A percentile compares a stretch with the other conserved stretches of the same genome.
These are phyloP conservation scores for Ceratocystis harringtonii DNA, from an alignment of 2,329 filamentous ascomycete species.

Conservation along the genomic window DNA sequence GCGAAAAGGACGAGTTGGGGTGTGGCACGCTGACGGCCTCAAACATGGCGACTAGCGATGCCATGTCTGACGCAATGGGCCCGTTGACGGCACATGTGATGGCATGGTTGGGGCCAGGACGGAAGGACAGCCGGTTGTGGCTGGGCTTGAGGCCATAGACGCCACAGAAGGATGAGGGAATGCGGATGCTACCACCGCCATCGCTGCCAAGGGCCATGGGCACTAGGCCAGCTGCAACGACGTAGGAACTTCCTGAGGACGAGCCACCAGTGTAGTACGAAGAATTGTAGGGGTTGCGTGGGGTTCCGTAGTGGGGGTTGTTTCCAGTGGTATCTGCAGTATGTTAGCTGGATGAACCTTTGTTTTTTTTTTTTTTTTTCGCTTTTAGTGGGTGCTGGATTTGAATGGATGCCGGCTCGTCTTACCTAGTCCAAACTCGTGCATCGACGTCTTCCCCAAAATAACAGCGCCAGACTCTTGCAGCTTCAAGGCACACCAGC, in stretches of 20 bases:
- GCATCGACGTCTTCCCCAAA: constrained; percentile 61
- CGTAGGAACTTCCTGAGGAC: constrained; percentile 59
- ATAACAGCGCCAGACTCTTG: constrained; percentile 56
- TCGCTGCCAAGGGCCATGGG: constrained; percentile 59
- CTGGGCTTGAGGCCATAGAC: constrained; percentile 60
- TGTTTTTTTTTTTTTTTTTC: neutral
- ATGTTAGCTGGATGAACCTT: neutral
- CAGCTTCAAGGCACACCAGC: constrained; percentile 56
- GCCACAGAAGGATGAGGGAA: constrained; percentile 57
- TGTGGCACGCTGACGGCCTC: constrained; percentile 50
- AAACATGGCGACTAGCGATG: constrained; percentile 51
- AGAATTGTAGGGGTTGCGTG: constrained; percentile 58
- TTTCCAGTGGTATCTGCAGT: constrained; percentile 53
- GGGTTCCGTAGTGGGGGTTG: constrained; percentile 58
- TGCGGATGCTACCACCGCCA: constrained; percentile 58
- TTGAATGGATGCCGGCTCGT: neutral
- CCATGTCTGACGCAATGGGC: constrained; percentile 51
- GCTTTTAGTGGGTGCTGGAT: neutral
- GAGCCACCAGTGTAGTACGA: constrained; percentile 64
- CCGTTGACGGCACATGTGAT: constrained; percentile 50
- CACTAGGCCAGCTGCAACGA: constrained; percentile 52
- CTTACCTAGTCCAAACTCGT: constrained; percentile 55
- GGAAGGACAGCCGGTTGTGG: constrained; percentile 49
- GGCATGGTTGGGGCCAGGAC: constrained; percentile 43
- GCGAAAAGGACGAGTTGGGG: constrained; percentile 40